Evolutionary conservation across 2,329 filamentous ascomycete genomes (phyloP).

Genomic region (Aspergillus versicolor): DNA sequence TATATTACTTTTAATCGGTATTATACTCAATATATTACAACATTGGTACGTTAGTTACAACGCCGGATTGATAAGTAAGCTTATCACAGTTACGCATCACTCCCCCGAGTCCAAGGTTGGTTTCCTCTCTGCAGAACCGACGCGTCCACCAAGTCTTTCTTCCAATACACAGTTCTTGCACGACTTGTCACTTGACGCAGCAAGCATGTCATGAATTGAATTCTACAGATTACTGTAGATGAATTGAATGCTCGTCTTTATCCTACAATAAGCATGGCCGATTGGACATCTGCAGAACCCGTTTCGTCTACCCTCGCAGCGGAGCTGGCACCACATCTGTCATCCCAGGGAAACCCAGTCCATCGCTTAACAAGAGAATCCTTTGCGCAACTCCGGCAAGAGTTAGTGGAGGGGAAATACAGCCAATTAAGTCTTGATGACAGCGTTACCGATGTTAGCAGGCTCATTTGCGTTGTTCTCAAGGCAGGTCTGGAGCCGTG

Average conservation of each 20-base stretch:
- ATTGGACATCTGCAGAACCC: slow-evolving; percentile 28
- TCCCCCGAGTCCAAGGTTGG: too few relatives aligned
- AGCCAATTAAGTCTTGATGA: slow-evolving; percentile 56
- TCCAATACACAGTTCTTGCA: background rate
- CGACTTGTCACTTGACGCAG: background rate
- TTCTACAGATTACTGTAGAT: slow-evolving; percentile 27
- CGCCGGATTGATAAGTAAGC: too few relatives aligned
- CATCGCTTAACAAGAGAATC: slow-evolving; percentile 68
- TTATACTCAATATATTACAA: too few relatives aligned
- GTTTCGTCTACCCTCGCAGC: slow-evolving; percentile 79
- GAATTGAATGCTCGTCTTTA: slow-evolving; percentile 17
- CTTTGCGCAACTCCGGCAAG: slow-evolving; percentile 71
- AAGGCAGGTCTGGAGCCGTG: slow-evolving; percentile 69
- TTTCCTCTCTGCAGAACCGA: background rate
- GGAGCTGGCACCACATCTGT: slow-evolving; percentile 79
- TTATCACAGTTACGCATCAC: too few relatives aligned
- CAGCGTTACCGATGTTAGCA: slow-evolving; percentile 74
- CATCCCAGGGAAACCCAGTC: slow-evolving; percentile 61
- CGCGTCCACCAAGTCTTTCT: background rate
- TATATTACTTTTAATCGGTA: too few relatives aligned
- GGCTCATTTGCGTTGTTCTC: slow-evolving; percentile 79
- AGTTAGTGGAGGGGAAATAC: slow-evolving; percentile 53
- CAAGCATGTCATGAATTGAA: slow-evolving; percentile 13
- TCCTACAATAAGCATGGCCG: slow-evolving; percentile 19
- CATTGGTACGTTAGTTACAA: too few relatives aligned